Percentiles rank a stretch among this genome's conserved stretches.
phyloP scores from a whole-genome alignment of 2,329 filamentous ascomycete genomes.

The Macrophomina pseudophaseolina region DNA sequence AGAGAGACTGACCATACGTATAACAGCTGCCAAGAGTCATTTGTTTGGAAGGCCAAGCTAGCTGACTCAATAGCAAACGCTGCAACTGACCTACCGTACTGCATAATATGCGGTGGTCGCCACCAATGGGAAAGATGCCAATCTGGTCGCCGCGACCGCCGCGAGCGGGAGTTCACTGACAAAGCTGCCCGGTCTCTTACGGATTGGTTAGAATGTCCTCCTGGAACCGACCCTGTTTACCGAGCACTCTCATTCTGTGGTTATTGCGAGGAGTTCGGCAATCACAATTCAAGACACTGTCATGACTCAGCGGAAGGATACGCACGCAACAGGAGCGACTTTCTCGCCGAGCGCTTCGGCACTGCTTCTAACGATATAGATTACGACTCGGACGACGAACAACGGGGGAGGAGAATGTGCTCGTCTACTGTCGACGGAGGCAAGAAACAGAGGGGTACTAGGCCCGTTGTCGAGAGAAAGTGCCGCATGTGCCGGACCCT shows the following conservation, averaged over 20 bases:
- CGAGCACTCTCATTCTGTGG: neutral
- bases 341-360: neutral
- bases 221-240: neutral
- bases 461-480: neutral
- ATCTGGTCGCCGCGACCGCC: neutral
- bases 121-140: neutral
- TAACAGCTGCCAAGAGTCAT: neutral
- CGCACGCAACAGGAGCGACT: neutral
- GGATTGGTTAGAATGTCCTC: neutral
- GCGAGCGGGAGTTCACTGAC: neutral
- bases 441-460: neutral
- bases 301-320: neutral
- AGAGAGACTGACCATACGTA: neutral
- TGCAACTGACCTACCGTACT: neutral
- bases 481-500: neutral
- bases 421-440: neutral
- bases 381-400: neutral
- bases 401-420: neutral
- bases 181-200: neutral
- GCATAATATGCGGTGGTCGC: neutral
- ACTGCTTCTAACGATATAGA: too few relatives aligned
- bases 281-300: neutral
- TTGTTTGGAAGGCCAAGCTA: neutral
- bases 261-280: neutral
- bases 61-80: neutral